Conservation (phyloP, 2,329 filamentous ascomycete species). For the Scytalidium lignicola region DNA sequence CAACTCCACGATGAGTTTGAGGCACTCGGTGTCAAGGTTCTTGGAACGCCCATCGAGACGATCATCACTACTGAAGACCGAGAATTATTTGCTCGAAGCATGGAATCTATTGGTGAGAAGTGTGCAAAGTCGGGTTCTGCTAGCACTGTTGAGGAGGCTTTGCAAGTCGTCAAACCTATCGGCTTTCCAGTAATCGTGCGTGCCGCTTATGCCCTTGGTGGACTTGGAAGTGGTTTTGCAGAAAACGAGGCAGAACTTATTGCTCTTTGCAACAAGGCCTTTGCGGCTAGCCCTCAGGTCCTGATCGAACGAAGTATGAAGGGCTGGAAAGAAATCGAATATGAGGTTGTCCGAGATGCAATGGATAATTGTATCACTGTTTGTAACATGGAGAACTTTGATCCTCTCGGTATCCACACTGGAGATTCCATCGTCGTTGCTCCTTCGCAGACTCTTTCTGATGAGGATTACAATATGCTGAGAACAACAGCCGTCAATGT, state of each 20-base stretch:
- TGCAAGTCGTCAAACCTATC: slow-evolving; percentile 83
- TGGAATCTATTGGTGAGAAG: slow-evolving; percentile 97
- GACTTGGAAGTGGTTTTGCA: slow-evolving; percentile 91
- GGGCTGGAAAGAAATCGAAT: slow-evolving; percentile 99
- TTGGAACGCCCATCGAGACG: slow-evolving; percentile 94
- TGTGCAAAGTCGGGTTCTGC: slow-evolving; percentile 96
- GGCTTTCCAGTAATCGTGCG: slow-evolving; percentile 96
- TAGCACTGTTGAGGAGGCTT: slow-evolving; percentile 79
- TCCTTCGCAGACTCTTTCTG: slow-evolving; percentile 91
- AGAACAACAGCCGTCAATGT: slow-evolving; percentile 95
- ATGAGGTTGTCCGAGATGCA: slow-evolving; percentile 93
- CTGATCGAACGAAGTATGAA: slow-evolving; percentile 99
- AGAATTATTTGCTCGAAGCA: slow-evolving; percentile 93
- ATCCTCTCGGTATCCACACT: slow-evolving; percentile 95
- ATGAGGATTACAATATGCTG: slow-evolving; percentile 99
- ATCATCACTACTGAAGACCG: slow-evolving; percentile 98
- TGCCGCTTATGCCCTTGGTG: slow-evolving; percentile 92
- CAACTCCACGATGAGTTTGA: slow-evolving; percentile 98
- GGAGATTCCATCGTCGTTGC: slow-evolving; percentile 98
- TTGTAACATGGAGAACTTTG: slow-evolving; percentile 99
- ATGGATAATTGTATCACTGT: slow-evolving; percentile 99
- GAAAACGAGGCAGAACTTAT: slow-evolving; percentile 78
- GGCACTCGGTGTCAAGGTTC: slow-evolving; percentile 81
- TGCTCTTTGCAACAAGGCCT: slow-evolving; percentile 89
- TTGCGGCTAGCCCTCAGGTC: slow-evolving; percentile 91